Evolutionary conservation across 2,329 filamentous ascomycete genomes (phyloP).

Genomic region (Xylaria sp.): DNA sequence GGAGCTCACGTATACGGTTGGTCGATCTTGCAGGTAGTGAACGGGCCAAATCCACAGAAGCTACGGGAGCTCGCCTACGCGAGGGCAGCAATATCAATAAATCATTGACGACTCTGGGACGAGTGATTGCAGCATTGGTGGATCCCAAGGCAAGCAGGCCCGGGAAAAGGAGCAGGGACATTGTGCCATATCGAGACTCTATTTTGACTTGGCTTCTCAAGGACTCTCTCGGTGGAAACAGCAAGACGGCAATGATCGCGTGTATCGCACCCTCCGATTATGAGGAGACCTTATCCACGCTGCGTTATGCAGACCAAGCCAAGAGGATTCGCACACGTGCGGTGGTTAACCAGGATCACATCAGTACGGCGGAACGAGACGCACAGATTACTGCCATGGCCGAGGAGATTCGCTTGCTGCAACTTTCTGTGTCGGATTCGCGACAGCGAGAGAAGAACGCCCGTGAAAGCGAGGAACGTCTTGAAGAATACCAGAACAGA

Average conservation of each 20-base stretch:
- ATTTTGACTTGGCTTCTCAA: conserved; percentile 88
- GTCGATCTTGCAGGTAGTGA: conserved; percentile 97
- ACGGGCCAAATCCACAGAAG: conserved; percentile 93
- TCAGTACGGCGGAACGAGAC: conserved; percentile 91
- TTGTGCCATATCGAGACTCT: conserved; percentile 93
- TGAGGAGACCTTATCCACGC: conserved; percentile 94
- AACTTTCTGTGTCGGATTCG: conserved; percentile 77
- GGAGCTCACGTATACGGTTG: conserved; percentile 90
- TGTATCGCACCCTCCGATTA: conserved; percentile 97
- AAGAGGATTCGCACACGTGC: conserved; percentile 96
- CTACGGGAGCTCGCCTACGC: conserved; percentile 87
- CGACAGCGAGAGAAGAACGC: conserved; percentile 76
- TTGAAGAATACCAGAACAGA: conserved; percentile 94
- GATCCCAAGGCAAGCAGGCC: conserved; percentile 68
- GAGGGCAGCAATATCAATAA: conserved; percentile 99
- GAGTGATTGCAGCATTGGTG: conserved; percentile 92
- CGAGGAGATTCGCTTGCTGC: conserved; percentile 88
- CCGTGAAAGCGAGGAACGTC: conserved; percentile 80
- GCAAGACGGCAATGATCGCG: conserved; percentile 98
- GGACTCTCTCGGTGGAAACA: conserved; percentile 95
- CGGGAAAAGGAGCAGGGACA: conserved; percentile 64
- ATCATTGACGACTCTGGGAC: conserved; percentile 92
- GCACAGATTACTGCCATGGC: conserved; percentile 95
- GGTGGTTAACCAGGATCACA: conserved; percentile 93
- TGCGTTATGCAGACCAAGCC: conserved; percentile 96